phyloP scores from a whole-genome alignment of 2,329 filamentous ascomycete species.

The Thelonectria blattea region DNA sequence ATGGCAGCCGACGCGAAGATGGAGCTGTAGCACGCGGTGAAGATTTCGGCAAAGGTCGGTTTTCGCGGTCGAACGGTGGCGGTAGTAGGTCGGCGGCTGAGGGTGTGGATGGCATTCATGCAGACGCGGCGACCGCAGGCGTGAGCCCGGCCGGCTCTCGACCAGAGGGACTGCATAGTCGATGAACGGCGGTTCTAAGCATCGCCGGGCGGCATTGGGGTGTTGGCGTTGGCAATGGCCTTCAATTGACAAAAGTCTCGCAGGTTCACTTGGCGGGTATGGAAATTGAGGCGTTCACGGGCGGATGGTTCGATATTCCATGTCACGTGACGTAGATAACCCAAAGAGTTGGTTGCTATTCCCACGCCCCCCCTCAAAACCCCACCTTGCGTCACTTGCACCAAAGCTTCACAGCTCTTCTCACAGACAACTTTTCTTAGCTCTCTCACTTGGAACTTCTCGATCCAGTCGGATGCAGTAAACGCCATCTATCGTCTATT shows the following conservation, averaged over 20 bases:
- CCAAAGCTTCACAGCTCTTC: slow-evolving; percentile 16
- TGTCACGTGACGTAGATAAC: slow-evolving; percentile 29
- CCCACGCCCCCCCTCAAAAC: slow-evolving; percentile 34
- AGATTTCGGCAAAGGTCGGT: slow-evolving; percentile 57
- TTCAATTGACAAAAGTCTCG: slow-evolving; percentile 33
- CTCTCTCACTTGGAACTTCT: background rate
- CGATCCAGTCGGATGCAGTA: background rate
- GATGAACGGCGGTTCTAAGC: slow-evolving; percentile 26
- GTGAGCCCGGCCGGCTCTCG: slow-evolving; percentile 67
- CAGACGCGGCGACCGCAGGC: slow-evolving; percentile 70
- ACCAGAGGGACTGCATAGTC: slow-evolving; percentile 73
- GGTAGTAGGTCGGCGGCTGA: slow-evolving; percentile 59
- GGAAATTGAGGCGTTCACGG: slow-evolving; percentile 31
- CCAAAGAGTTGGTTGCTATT: slow-evolving; percentile 25
- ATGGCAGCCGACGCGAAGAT: slow-evolving; percentile 70
- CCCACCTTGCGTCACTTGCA: slow-evolving; percentile 30
- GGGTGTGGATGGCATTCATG: slow-evolving; percentile 54
- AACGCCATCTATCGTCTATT: background rate
- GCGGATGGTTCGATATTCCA: slow-evolving; percentile 35
- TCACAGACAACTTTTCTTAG: slow-evolving; percentile 10
- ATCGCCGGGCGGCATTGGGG: slow-evolving; percentile 32
- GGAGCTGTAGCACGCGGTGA: slow-evolving; percentile 72
- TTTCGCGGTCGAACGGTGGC: slow-evolving; percentile 54
- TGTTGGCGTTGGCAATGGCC: slow-evolving; percentile 16
- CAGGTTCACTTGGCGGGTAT: slow-evolving; percentile 12